Evolutionary conservation across 2,329 filamentous ascomycete species (phyloP), one percentile per base, ranked within the genome.

Genomic region (Beauveria australis): DNA sequence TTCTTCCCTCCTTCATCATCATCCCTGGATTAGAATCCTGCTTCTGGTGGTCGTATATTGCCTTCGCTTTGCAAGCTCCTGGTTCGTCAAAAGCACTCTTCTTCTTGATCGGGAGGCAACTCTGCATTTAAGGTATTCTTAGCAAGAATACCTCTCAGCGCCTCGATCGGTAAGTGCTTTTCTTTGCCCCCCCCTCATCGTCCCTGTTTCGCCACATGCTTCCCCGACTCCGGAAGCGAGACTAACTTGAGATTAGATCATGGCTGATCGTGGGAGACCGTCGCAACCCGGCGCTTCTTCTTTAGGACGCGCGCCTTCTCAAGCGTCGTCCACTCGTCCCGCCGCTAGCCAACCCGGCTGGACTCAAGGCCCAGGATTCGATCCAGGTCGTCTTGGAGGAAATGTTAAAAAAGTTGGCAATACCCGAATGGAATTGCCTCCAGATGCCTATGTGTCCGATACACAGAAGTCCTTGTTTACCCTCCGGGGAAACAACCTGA

Each of bases 341-440:
- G 51, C 61, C 10, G 52, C 63, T 10, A 48, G 65, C 19, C 62
- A 64, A 33, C 61, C 55, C 18, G 59, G 68, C n/a, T 73, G 70
- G 67, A 44, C 63, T 1, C 59, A 68, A 3, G 63, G 66, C 22
- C 64, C 78, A 28, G 79, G 79, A 0, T 77, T 68, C 28, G 80
- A 81, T 62, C 79, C 79, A 2, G 78, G 75, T 7, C 67, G 72
- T 8, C 68, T 73, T 16, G 62, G 68, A 4, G 59, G 63, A 0
- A 60, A 63, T 14, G 62, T 66, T 2, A 64, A 67, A 5, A 77
- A 77, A 63, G 68, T 68, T 1, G 48, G 58, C 7, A 77, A 78
- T 56, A 76, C 73, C 0, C 81, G 83, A 6, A 74, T 86, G 64
- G 84, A 87, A 59, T 67, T 87, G 0, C 83, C 83, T 0, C 73